phyloP scores from a whole-genome alignment of 1,139 yeast species.

The Diutina rugosa region DNA sequence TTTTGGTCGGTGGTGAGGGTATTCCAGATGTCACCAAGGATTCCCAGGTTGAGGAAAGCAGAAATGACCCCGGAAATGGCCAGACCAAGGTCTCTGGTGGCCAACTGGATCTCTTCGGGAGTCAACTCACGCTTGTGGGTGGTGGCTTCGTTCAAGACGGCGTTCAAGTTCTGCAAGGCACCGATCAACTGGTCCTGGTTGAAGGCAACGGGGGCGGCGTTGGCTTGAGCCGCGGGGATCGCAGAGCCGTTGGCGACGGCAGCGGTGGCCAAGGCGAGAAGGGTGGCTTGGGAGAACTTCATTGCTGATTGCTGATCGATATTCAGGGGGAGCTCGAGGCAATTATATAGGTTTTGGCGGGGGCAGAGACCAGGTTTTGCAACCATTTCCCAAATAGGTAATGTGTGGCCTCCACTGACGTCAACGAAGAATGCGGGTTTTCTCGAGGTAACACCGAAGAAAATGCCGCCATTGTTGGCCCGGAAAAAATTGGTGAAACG shows the following conservation, averaged over 20 bases:
- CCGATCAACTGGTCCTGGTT: not conserved
- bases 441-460: no score
- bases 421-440: no score
- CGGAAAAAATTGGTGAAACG: no score
- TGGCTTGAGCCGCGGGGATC: not conserved
- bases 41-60: constrained; percentile 28
- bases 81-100: constrained; percentile 23
- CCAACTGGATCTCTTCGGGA: constrained; percentile 17
- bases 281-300: constrained; percentile 32
- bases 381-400: not conserved
- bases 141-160: not conserved
- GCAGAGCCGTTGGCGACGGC: constrained; percentile 13
- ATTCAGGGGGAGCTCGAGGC: not conserved
- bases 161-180: not conserved
- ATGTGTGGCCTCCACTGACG: not conserved
- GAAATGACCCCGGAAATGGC: constrained; percentile 23
- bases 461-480: no score
- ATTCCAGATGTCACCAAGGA: constrained; percentile 23
- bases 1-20: constrained; percentile 21
- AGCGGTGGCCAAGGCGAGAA: constrained; percentile 29
- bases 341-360: not conserved
- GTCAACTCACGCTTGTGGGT: constrained; percentile 23
- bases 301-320: constrained; percentile 9
- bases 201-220: not conserved
- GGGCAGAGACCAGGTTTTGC: not conserved